These are phyloP conservation scores for Acanthamoeba triangularis DNA, from an alignment of 208 protist genomes.

Conservation along the genomic window DNA sequence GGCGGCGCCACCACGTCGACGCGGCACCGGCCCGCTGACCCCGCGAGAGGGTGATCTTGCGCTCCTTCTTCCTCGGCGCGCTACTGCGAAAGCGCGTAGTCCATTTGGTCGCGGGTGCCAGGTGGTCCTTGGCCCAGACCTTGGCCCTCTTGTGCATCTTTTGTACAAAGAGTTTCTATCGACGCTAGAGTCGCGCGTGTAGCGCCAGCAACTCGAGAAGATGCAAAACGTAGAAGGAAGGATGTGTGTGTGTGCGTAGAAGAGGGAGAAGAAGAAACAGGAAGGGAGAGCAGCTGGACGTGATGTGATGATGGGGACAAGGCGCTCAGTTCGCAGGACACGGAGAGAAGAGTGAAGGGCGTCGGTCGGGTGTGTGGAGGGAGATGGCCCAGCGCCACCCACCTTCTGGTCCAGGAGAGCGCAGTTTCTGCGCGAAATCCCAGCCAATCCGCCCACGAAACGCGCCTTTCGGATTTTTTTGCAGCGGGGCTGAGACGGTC, in stretches of 20 bases:
- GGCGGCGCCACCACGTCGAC: neutral
- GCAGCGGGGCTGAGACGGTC: no score
- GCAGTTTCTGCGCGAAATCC: neutral
- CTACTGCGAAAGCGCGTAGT: constrained; percentile 14
- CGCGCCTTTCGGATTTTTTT: neutral
- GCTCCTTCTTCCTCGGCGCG: constrained; percentile 11
- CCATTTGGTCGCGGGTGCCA: neutral
- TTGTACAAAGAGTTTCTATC: no score
- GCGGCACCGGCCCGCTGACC: neutral
- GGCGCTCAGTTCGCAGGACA: no score
- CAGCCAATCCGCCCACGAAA: neutral
- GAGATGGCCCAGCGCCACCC: neutral
- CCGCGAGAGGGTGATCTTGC: neutral
- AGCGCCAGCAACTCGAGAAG: no score
- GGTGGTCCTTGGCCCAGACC: constrained; percentile 30
- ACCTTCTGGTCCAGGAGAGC: neutral
- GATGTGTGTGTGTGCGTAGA: no score
- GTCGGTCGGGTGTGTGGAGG: no score
- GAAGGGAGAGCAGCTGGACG: neutral
- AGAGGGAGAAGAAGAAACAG: neutral
- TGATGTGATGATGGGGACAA: no score
- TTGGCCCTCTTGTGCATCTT: constrained; percentile 25
- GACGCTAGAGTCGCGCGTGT: no score
- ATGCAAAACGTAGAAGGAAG: no score
- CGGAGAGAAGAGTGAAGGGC: neutral